These are phyloP conservation scores for Exsudoporus frostii DNA, from an alignment of 768 basidiomycete genomes.

Conservation along the genomic window DNA sequence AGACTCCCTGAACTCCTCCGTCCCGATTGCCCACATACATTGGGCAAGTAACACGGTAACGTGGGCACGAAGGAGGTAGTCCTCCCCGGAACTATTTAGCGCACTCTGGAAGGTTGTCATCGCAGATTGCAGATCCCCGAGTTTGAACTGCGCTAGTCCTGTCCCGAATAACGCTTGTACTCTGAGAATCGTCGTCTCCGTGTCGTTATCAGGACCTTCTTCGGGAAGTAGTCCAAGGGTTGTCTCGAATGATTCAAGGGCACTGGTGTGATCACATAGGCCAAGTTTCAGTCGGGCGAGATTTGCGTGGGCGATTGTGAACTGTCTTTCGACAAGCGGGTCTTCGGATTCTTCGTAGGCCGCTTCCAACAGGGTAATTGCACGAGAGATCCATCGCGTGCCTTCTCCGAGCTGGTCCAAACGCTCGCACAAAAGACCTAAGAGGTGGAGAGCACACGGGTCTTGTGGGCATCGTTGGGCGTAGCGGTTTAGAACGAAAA, in stretches of 20 bases:
- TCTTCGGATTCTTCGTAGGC: slow-evolving; percentile 89
- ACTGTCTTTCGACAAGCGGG: slow-evolving; percentile 69
- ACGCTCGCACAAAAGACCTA: slow-evolving; percentile 81
- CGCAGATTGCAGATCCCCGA: slow-evolving; percentile 59
- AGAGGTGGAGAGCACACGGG: slow-evolving; percentile 75
- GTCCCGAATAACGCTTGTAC: slow-evolving; percentile 67
- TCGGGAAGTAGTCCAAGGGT: slow-evolving; percentile 66
- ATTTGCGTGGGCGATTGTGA: slow-evolving; percentile 77
- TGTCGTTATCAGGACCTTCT: slow-evolving; percentile 35
- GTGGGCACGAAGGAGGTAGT: slow-evolving; percentile 56
- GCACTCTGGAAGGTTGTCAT: slow-evolving; percentile 67
- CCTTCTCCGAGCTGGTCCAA: slow-evolving; percentile 69
- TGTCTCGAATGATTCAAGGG: slow-evolving; percentile 68
- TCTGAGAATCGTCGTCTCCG: slow-evolving; percentile 42
- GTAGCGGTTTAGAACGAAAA: slow-evolving; percentile 80
- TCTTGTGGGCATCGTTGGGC: slow-evolving; percentile 64
- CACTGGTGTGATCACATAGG: slow-evolving; percentile 51
- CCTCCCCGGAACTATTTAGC: slow-evolving; percentile 50
- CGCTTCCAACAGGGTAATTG: slow-evolving; percentile 75
- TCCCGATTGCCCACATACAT: slow-evolving; percentile 78
- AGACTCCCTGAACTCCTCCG: slow-evolving; percentile 69
- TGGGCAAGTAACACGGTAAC: slow-evolving; percentile 78
- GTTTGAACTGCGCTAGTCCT: slow-evolving; percentile 69
- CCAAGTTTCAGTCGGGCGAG: slow-evolving; percentile 76
- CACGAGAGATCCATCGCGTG: slow-evolving; percentile 50